Percentiles rank a stretch among this genome's conserved stretches.
Evolutionary conservation across 768 basidiomycete species (phyloP).

Genomic region (Hygrocybe coccinea): DNA sequence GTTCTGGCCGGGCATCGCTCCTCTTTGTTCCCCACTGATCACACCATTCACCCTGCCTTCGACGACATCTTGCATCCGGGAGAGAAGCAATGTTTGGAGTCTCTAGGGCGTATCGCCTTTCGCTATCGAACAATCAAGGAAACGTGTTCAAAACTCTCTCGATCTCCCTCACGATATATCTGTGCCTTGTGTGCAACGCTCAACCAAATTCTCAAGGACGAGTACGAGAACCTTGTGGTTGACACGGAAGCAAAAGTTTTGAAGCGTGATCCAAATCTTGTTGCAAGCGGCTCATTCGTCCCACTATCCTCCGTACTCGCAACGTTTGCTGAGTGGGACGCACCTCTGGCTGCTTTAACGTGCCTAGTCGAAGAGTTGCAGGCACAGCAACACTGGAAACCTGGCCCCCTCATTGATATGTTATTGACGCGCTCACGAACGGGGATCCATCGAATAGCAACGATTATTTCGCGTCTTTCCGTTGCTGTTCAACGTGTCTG

Average conservation of each 20-base stretch:
- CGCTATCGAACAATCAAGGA: constrained; percentile 70
- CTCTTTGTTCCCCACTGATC: constrained; percentile 65
- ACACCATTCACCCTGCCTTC: constrained; percentile 60
- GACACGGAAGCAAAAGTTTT: constrained; percentile 79
- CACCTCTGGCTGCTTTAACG: constrained; percentile 70
- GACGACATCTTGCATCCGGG: constrained; percentile 78
- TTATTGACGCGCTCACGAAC: constrained; percentile 67
- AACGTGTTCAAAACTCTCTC: constrained; percentile 46
- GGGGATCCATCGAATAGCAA: constrained; percentile 71
- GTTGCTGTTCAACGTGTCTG: constrained; percentile 76
- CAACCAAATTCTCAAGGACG: constrained; percentile 65
- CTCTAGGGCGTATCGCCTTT: constrained; percentile 67
- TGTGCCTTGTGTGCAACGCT: constrained; percentile 74
- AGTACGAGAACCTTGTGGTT: constrained; percentile 76
- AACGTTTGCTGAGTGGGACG: constrained; percentile 83
- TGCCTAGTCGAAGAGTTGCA: constrained; percentile 61
- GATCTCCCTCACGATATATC: constrained; percentile 67
- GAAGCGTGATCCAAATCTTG: constrained; percentile 65
- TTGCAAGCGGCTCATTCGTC: constrained; percentile 78
- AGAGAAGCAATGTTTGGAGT: constrained; percentile 79
- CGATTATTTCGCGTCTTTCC: constrained; percentile 67
- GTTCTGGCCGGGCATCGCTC: constrained; percentile 85
- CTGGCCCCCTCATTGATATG: constrained; percentile 79
- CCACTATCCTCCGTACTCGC: constrained; percentile 82
- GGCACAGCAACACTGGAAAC: constrained; percentile 53